These are phyloP conservation scores for Lentinula sp. DNA, from an alignment of 768 basidiomycete species.

Conservation along the genomic window DNA sequence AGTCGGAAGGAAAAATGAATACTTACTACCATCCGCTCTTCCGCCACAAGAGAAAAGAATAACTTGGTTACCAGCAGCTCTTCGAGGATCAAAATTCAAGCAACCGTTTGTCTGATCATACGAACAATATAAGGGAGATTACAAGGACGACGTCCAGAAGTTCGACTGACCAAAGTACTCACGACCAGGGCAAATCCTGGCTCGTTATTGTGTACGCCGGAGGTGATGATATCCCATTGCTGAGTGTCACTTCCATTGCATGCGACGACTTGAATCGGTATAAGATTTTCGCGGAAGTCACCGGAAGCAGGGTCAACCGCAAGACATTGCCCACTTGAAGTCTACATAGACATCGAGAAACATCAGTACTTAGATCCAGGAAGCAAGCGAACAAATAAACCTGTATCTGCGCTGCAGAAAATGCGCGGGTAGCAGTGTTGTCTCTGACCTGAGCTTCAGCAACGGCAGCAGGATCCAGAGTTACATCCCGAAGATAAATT, in stretches of 20 bases:
- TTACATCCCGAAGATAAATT: slow-evolving; percentile 9
- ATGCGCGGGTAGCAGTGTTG: slow-evolving; percentile 15
- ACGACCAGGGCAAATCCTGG: slow-evolving; percentile 15
- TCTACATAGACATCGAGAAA: slow-evolving; percentile 5
- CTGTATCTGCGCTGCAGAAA: slow-evolving; percentile 15
- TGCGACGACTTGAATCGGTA: slow-evolving; percentile 11
- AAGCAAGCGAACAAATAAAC: slow-evolving; percentile 1
- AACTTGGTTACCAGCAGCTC: slow-evolving; percentile 18
- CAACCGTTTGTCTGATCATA: slow-evolving; percentile 15
- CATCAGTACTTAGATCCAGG: not conserved
- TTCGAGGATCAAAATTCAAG: slow-evolving; percentile 15
- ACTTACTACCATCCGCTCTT: slow-evolving; percentile 18
- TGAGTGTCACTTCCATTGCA: slow-evolving; percentile 16
- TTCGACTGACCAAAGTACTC: slow-evolving; percentile 14
- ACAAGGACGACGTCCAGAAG: not conserved
- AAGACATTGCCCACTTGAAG: slow-evolving; percentile 18
- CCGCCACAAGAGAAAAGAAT: slow-evolving; percentile 19
- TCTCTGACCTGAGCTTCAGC: slow-evolving; percentile 16
- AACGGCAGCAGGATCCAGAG: slow-evolving; percentile 10
- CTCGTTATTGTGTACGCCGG: slow-evolving; percentile 14
- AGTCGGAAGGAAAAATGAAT: not conserved
- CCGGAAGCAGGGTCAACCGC: slow-evolving; percentile 16
- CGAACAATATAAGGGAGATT: not conserved
- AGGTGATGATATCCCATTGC: slow-evolving; percentile 18
- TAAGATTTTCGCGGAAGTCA: slow-evolving; percentile 18